phyloP scores from a whole-genome alignment of 176 grass and related monocot species.

The Carex pumila region DNA sequence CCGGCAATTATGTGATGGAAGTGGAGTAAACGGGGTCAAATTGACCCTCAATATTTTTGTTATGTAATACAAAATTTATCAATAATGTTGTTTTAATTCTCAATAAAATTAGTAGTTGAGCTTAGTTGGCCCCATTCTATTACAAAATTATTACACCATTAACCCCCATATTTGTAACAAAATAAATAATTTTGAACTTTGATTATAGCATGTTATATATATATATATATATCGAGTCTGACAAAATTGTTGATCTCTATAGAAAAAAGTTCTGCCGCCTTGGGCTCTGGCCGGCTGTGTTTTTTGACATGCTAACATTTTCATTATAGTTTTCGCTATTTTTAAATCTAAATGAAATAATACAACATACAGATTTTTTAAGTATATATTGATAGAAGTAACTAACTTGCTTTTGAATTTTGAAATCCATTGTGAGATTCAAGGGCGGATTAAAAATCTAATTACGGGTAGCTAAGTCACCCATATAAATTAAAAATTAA shows the following conservation, averaged over 20 bases:
- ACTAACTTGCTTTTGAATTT: not conserved
- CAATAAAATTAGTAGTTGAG: not conserved
- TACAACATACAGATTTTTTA: not conserved
- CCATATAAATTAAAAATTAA: too few species aligned
- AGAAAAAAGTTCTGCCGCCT: too few species aligned
- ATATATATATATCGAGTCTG: too few species aligned
- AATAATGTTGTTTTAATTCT: not conserved
- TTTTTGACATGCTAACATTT: not conserved
- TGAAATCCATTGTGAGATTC: too few species aligned
- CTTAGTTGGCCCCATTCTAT: not conserved
- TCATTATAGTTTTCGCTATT: not conserved
- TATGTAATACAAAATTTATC: not conserved
- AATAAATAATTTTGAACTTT: not conserved
- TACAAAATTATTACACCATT: not conserved
- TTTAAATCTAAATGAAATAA: not conserved
- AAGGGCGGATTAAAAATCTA: too few species aligned
- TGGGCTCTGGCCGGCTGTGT: not conserved
- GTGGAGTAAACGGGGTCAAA: too few species aligned
- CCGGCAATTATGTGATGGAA: not conserved
- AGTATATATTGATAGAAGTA: not conserved
- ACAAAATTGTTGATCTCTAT: too few species aligned
- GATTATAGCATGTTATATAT: too few species aligned
- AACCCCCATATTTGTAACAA: not conserved
- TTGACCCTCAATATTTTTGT: too few species aligned
- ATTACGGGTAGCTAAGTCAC: too few species aligned